Evolutionary conservation across 2,329 filamentous ascomycete species (phyloP), one percentile per base, ranked within the genome.

Genomic region (Ophiosphaerella korrae): DNA sequence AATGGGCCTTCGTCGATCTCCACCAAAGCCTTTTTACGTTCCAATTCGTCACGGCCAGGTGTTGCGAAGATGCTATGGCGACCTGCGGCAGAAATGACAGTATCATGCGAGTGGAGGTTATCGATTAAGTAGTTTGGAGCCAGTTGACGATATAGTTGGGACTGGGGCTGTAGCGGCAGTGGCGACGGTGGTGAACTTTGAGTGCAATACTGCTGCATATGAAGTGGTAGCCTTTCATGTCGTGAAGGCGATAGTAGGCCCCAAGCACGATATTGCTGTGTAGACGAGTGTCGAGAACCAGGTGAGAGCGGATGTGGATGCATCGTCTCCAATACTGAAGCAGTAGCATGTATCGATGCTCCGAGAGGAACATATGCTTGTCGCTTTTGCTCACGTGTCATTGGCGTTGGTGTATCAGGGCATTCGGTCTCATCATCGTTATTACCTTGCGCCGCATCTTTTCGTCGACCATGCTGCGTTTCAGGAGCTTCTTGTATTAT

Each of bases 41-140:
- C 67, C 35, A 68, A 33, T 43, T 70, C 67, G n/a, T 70, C 67
- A n/a, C 67, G 42, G 2, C 67, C 67, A 0, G 62, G 64, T n/a
- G 64, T 70, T 3, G 53, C 56, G 45, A 70, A 68, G 12, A 66
- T 50, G 9, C 45, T 54, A 18, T 48, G 50, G 12, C 48, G 51
- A 11, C 48, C 52, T 2, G 31, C 29, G 9, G 49, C 45, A 3
- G 57, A 58, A 11, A 42, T 39, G 1, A 26, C 42, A 1, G 58
- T 53, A 13, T 41, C 13, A 14, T 38, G 41, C n/a, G 47, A 51
- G 9, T 7, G 34, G 11, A 4, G 26, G 11, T 29, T 29, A 6
- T 6, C 42, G 13, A 33, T 23, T 4, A 43, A 37, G 6, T 31
- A 32, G 31, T 4, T 12, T 18, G 29, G 29, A 8, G 6, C 34